A percentile compares a stretch with the other conserved stretches of the same genome.
These are phyloP conservation scores for Sphaerulina musiva DNA, from an alignment of 2,329 filamentous ascomycete species.

Conservation along the genomic window DNA sequence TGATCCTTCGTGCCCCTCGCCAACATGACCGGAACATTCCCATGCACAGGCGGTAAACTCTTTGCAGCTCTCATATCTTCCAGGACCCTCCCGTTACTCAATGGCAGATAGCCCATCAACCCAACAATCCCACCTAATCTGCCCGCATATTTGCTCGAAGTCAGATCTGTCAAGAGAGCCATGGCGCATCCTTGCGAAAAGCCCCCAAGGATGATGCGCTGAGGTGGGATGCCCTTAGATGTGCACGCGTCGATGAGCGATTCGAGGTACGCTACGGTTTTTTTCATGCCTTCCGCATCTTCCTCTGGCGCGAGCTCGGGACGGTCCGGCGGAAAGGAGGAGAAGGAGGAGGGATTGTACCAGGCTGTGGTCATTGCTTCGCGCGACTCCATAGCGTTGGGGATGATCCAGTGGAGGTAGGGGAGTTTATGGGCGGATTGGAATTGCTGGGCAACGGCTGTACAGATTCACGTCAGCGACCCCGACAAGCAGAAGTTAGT, in stretches of 20 bases:
- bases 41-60: slow-evolving; percentile 32
- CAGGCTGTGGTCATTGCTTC: slow-evolving; percentile 43
- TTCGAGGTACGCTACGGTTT: slow-evolving; percentile 38
- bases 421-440: slow-evolving; percentile 44
- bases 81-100: slow-evolving; percentile 28
- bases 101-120: slow-evolving; percentile 45
- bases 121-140: slow-evolving; percentile 39
- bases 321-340: slow-evolving; percentile 35
- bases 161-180: slow-evolving; percentile 39
- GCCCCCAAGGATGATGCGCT: slow-evolving; percentile 42
- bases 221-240: slow-evolving; percentile 36
- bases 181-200: slow-evolving; percentile 46
- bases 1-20: slow-evolving; percentile 44
- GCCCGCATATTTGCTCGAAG: slow-evolving; percentile 35
- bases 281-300: slow-evolving; percentile 40
- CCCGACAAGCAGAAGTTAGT: no score
- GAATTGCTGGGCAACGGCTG: slow-evolving; percentile 33
- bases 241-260: slow-evolving; percentile 39
- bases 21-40: slow-evolving; percentile 41
- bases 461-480: no score
- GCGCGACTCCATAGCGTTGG: slow-evolving; percentile 44
- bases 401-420: slow-evolving; percentile 46
- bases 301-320: slow-evolving; percentile 34
- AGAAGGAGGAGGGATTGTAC: slow-evolving; percentile 40
- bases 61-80: slow-evolving; percentile 35